A percentile compares a stretch with the other conserved stretches of the same genome.
Evolutionary conservation across 1,139 yeast genomes (phyloP).

Genomic region (Magnusiomyces starmeri): DNA sequence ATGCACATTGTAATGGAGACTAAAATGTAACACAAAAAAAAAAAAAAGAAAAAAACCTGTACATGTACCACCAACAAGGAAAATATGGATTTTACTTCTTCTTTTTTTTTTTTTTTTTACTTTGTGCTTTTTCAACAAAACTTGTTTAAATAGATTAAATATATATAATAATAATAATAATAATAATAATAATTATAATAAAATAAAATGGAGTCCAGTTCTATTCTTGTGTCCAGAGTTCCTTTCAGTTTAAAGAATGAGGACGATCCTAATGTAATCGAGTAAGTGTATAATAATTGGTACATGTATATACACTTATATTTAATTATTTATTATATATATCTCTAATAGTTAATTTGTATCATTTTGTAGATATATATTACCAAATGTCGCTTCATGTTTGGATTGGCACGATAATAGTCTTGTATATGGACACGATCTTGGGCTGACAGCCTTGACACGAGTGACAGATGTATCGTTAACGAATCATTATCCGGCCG

Average conservation of each 20-base stretch:
- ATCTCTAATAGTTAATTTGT: background rate
- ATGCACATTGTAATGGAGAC: no score
- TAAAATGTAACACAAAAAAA: no score
- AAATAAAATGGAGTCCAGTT: background rate
- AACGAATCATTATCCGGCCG: conserved; percentile 14
- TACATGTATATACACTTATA: background rate
- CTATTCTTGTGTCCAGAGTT: conserved; percentile 7
- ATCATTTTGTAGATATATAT: conserved; percentile 11
- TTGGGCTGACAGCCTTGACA: conserved; percentile 23
- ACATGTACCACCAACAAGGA: no score
- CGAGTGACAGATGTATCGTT: conserved; percentile 2
- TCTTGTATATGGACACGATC: conserved; percentile 25
- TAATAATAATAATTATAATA: no score
- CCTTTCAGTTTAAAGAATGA: conserved; percentile 17
- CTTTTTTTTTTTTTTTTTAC: no score
- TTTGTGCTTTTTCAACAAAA: no score
- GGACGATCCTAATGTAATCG: conserved; percentile 19
- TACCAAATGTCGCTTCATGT: conserved; percentile 20
- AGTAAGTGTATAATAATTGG: conserved; percentile 15
- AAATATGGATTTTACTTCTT: no score
- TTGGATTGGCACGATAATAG: conserved; percentile 24
- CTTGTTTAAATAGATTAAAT: no score
- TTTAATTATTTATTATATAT: background rate
- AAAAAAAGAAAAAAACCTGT: no score
- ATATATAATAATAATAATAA: no score